Base-by-base conservation (phyloP, 208 protist genomes). In the Angomonas deanei region DNA sequence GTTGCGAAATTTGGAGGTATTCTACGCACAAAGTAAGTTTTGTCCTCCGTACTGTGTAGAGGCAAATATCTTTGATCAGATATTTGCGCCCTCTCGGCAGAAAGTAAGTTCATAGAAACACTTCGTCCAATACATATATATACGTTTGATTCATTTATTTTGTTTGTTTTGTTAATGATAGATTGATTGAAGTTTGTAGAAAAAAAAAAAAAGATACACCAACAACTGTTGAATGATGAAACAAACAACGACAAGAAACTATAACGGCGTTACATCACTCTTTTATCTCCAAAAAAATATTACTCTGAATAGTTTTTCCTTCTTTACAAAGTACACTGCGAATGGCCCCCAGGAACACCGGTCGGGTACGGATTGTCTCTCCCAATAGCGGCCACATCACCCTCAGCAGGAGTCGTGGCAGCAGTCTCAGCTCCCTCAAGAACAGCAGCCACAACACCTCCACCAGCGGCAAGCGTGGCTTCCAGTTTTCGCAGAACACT, bases 41-140 rank as follows among this genome's bases (percentile, higher is more conserved):
- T 74, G 80, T 5, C 32, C 56, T 2, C 80, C 75, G 42, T 71
- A 78, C 30, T 50, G 38, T 24, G 68, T 93, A 10, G 83, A 90
- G 21, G 64, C 56, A 11, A 65, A 28, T 2, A 70, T 70, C 46
- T 93, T 90, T 64, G 72, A 86, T 48, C 34, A 72, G 8, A 59
- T 80, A 27, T 82, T 86, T 50, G 54, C 74, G 5, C 74, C 80
- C 0, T 54, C 50, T 1, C 39, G 48, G 0, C 2, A 17, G 36
- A 42, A 53, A 53, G 23, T 28, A 53, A 53, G n/a, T n/a, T 15
- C 15, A 42, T 42, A 42, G 8, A 42, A 17, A 42, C 15, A 42
- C 15, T 8, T 42, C 8, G 34, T 15, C 8, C 8, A 17, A 42
- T 42, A 42, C 34, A 15, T 42, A 42, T 42, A 42, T 42, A 8